Evolutionary conservation across 164 flowering plant genomes (phyloP).

Genomic region (Nymphaea colorata): DNA sequence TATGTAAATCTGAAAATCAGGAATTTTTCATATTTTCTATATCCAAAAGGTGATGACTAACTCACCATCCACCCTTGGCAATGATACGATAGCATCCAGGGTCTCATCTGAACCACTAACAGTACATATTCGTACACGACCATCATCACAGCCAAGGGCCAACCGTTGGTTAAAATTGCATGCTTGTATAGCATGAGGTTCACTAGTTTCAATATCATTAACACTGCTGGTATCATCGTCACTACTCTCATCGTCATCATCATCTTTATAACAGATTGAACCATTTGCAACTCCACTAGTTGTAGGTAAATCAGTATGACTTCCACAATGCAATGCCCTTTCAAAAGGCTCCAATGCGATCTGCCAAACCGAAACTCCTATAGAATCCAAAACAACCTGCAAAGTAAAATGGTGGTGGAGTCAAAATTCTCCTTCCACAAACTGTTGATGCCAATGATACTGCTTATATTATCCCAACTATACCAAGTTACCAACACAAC

Average conservation of each 20-base stretch:
- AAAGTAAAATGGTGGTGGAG: constrained; percentile 1
- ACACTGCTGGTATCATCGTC: constrained; percentile 14
- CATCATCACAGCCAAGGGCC: constrained; percentile 92
- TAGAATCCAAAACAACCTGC: constrained; percentile 67
- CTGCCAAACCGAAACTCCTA: constrained; percentile 91
- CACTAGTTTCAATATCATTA: constrained; percentile 30
- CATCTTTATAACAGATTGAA: constrained; percentile 9
- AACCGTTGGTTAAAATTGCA: constrained; percentile 19
- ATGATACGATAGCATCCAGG: constrained; percentile 40
- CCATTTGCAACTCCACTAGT: constrained; percentile 47
- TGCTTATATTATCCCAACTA: too few relatives aligned
- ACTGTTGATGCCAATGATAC: too few relatives aligned
- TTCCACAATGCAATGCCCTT: constrained; percentile 3
- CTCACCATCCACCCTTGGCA: constrained; percentile 97
- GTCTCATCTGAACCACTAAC: constrained; percentile 36
- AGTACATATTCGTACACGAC: constrained; percentile 60
- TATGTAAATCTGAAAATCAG: neutral
- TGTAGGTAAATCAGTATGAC: constrained; percentile 10
- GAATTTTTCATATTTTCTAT: neutral
- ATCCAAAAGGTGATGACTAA: neutral
- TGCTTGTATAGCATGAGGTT: constrained; percentile 19
- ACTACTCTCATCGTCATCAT: constrained; percentile 19
- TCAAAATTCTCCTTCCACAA: too few relatives aligned
- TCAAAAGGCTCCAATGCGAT: constrained; percentile 61
- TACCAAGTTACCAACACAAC: too few relatives aligned